Evolutionary conservation across 768 basidiomycete species (phyloP), one percentile per base, ranked within the genome.

Genomic region (Boletellus emodensis): DNA sequence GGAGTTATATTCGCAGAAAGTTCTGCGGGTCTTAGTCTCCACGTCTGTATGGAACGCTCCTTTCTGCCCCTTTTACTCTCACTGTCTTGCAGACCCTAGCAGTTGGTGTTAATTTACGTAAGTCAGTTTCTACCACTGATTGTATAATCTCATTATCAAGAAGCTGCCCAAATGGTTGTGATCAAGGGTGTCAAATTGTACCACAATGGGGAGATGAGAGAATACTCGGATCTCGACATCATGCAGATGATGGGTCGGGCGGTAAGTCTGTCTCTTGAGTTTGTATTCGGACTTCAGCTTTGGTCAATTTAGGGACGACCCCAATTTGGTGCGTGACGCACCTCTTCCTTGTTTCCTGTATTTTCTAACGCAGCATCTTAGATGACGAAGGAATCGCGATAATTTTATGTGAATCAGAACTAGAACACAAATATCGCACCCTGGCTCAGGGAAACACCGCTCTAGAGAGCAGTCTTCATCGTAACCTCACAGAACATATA

Each of bases 191-290:
- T 95, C 20, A 84, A 83, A 58, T 74, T 80, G 4, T 99, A 84
- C 64, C 81, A 84, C 54, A 86, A 85, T 44, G 80, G 78, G 40
- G 72, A 72, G 14, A 80, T 81, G 41, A 74, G 77, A 32, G 94
- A 97, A 59, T 96, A 96, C 66, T 86, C 87, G 0, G 94, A 96
- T 63, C 76, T 96, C 6, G 96, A 97, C 59, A 77, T 97, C 26
- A 83, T 90, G 78, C 94, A 96, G 67, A 97, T 97, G 95, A 81
- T 97, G 51, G 96, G 95, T 7, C 82, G 96, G 41, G 94, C 94
- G 38, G 90, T 90, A 63, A 66, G 83, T 44, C 48, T 39, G 1
- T 32, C 3, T 36, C 14, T 26, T 11, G 22, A 17, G 45, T 6
- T 20, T 26, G 32, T 44, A 17, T 22, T 38, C 44, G 40, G 38